A percentile compares a stretch with the other conserved stretches of the same genome.
Conservation (phyloP, 331 rosid genomes). For the Acacia concinna region DNA sequence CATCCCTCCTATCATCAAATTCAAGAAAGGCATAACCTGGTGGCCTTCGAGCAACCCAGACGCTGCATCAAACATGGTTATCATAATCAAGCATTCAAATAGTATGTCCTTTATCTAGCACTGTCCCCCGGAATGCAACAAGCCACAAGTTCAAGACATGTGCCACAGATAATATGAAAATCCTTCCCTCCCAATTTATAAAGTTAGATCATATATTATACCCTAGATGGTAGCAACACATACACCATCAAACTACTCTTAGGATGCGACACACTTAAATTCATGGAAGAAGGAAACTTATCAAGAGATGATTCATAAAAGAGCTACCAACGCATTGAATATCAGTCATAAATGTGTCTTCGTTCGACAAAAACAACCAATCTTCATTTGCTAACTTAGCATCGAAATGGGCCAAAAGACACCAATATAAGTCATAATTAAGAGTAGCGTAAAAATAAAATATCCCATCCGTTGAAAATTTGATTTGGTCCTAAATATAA, state of each 20-base stretch:
- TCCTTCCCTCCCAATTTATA: neutral
- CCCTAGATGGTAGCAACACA: neutral
- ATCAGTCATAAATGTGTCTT: neutral
- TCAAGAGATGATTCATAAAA: neutral
- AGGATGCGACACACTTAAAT: neutral
- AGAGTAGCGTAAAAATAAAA: neutral
- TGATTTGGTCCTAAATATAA: too few species aligned
- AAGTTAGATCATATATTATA: neutral
- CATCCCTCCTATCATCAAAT: conserved; percentile 97
- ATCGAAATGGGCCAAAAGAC: neutral
- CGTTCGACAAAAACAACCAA: neutral
- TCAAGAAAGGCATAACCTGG: conserved; percentile 94
- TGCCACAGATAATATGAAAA: conserved; percentile 1
- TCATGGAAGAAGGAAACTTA: neutral
- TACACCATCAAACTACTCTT: neutral
- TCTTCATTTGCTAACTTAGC: neutral
- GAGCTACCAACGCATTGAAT: neutral
- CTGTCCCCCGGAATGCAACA: neutral
- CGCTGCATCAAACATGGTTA: conserved; percentile 49
- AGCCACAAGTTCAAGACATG: neutral
- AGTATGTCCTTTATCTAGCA: neutral
- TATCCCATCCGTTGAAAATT: too few species aligned
- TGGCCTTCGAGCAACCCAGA: conserved; percentile 98
- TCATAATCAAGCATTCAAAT: neutral
- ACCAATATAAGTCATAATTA: neutral